Conservation (phyloP, 495 filamentous ascomycete species). For the Penicillium egyptiacum region DNA sequence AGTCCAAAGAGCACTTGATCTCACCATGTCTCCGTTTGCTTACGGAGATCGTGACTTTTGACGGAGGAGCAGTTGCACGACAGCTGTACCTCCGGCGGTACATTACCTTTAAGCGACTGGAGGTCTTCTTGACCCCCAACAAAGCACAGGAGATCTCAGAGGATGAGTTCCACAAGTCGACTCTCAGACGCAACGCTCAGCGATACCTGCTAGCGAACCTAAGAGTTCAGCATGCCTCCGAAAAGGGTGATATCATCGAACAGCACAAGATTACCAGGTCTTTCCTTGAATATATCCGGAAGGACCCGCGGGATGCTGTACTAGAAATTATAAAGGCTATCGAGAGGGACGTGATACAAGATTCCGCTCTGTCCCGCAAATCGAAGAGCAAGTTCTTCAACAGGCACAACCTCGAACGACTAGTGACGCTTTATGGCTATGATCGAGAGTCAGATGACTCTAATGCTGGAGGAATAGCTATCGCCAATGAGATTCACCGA, state of each 20-base stretch:
- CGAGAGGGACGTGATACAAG: conserved; percentile 64
- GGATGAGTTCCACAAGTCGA: conserved; percentile 60
- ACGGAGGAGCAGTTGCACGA: conserved; percentile 74
- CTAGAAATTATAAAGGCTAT: conserved; percentile 65
- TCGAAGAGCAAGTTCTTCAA: conserved; percentile 73
- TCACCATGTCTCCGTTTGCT: conserved; percentile 79
- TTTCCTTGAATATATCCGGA: conserved; percentile 65
- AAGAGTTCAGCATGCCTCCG: conserved; percentile 64
- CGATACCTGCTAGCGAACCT: conserved; percentile 73
- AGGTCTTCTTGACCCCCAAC: conserved; percentile 48
- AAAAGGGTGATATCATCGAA: conserved; percentile 73
- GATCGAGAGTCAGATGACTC: conserved; percentile 41
- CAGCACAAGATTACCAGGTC: conserved; percentile 68
- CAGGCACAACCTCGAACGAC: conserved; percentile 63
- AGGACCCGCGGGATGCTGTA: conserved; percentile 70
- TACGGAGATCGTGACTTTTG: conserved; percentile 73
- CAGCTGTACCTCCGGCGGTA: conserved; percentile 67
- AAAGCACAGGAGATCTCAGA: conserved; percentile 50
- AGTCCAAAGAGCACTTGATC: conserved; percentile 79
- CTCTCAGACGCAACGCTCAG: conserved; percentile 73
- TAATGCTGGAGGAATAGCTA: conserved; percentile 35
- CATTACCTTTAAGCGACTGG: conserved; percentile 71
- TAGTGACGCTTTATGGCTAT: conserved; percentile 73
- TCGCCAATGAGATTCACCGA: conserved; percentile 64
- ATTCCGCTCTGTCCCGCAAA: conserved; percentile 64